These are phyloP conservation scores for Talaromyces sp. DNA, from an alignment of 2,329 filamentous ascomycete species.

Conservation along the genomic window DNA sequence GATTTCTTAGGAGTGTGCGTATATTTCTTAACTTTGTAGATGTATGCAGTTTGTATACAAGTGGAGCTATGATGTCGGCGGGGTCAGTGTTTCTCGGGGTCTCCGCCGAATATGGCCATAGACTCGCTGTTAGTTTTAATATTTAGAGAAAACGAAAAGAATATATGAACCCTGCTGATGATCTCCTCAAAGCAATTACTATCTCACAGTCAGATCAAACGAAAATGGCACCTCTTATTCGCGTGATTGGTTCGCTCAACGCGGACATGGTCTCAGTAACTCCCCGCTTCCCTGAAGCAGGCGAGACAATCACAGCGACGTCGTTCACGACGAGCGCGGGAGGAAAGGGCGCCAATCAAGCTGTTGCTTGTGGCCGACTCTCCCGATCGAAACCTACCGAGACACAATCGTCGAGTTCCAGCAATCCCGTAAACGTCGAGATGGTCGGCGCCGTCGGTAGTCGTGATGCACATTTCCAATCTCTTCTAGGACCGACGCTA, in stretches of 20 bases:
- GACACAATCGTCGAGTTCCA: constrained; percentile 18
- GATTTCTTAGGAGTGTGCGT: neutral
- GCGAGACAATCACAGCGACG: constrained; percentile 79
- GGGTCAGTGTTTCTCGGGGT: neutral
- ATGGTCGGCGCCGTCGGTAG: constrained; percentile 70
- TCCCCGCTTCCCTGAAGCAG: constrained; percentile 71
- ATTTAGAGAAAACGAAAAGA: neutral
- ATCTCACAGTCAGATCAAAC: too few species aligned
- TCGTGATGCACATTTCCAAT: constrained; percentile 57
- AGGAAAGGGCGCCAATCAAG: constrained; percentile 95
- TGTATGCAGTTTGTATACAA: neutral
- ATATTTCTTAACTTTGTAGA: neutral
- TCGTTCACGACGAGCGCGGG: constrained; percentile 76
- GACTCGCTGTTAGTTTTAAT: neutral
- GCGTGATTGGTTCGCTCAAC: constrained; percentile 88
- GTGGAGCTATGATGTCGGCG: constrained; percentile 5
- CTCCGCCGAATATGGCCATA: neutral
- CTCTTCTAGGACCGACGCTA: constrained; percentile 56
- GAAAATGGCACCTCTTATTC: constrained; percentile 55
- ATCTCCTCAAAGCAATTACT: neutral
- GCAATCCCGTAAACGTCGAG: constrained; percentile 46
- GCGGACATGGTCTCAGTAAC: constrained; percentile 89
- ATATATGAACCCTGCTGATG: neutral
- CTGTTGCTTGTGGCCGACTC: constrained; percentile 78
- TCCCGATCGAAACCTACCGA: constrained; percentile 50